Conservation (phyloP, 2,329 filamentous ascomycete species). For the Cladobotryum mycophilum region DNA sequence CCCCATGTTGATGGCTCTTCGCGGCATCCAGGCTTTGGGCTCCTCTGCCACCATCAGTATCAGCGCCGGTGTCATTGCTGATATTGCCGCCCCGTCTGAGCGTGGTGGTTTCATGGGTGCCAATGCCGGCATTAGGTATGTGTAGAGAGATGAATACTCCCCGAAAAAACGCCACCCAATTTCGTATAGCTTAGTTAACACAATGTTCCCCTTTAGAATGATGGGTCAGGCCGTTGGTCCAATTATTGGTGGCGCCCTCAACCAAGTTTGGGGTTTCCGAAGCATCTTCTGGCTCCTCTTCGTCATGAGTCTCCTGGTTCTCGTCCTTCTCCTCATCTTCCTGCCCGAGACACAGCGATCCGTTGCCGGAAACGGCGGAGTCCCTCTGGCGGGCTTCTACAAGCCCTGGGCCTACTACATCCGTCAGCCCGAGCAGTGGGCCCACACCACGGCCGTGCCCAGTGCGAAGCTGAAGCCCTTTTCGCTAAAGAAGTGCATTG, state of each 20-base stretch:
- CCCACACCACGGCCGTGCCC: no score
- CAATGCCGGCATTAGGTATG: slow-evolving; percentile 13
- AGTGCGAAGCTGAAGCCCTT: not conserved
- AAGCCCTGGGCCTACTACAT: no score
- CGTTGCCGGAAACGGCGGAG: slow-evolving; percentile 22
- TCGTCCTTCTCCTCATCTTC: slow-evolving; percentile 19
- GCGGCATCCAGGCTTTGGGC: slow-evolving; percentile 15
- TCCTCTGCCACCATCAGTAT: slow-evolving; percentile 19
- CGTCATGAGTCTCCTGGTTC: slow-evolving; percentile 14
- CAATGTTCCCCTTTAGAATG: no score
- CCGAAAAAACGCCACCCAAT: no score
- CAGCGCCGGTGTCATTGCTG: slow-evolving; percentile 18
- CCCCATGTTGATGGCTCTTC: no score
- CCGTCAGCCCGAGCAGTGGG: no score
- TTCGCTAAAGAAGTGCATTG: slow-evolving; percentile 23
- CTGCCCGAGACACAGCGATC: slow-evolving; percentile 24
- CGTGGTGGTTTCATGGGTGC: slow-evolving; percentile 18
- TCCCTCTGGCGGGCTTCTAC: slow-evolving; percentile 20
- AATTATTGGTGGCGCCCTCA: slow-evolving; percentile 25
- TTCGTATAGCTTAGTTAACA: no score
- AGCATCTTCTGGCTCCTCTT: slow-evolving; percentile 27
- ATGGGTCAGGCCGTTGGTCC: slow-evolving; percentile 24
- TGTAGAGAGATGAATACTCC: no score
- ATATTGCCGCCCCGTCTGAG: slow-evolving; percentile 16
- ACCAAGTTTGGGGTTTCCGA: slow-evolving; percentile 22